Evolutionary conservation across 306 rosid species (phyloP), one percentile per base, ranked within the genome.

Genomic region (Begonia loranthoides): DNA sequence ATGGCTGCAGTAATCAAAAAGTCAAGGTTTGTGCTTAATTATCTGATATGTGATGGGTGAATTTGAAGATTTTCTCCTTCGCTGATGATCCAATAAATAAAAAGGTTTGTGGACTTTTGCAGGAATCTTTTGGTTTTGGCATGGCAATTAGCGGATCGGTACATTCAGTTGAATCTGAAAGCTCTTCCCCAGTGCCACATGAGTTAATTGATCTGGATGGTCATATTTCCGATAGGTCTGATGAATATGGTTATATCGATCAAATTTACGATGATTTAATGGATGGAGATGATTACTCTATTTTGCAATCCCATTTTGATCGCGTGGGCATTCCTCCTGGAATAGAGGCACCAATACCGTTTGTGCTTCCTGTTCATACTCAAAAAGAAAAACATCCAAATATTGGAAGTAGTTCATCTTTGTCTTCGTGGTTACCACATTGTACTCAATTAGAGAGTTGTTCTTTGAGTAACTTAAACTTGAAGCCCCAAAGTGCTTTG

Each of bases 271-370:
- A 83, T 12, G 87, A 80, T n/a, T 58, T 54, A 56, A 66, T 69
- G 75, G 79, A 87, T 13, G 61, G 63, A 21, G 93, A 87, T 65
- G 51, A 66, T 17, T 81, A 75, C 62, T 60, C 80, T 41, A 45
- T 57, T 41, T 51, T 84, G 62, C 88, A 84, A 72, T 67, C 74
- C 12, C 82, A 72, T 55, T 81, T 88, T 65, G 93, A 88, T 67
- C 61, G 66, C 15, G 76, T 67, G 49, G 70, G 81, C 48, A 70
- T 84, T 56, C 94, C 96, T 63, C 56, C 95, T 6, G 95, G 76
- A 48, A 64, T 88, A 57, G 96, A 88, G 75, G 88, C 82, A 41
- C 74, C 95, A 0, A 64, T 87, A 59, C 92, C 92, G 66, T 81
- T 28, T 28, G 9, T 80, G 87, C 15, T 81, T 64, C 43, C 68